Base-by-base conservation (phyloP, 2,329 filamentous ascomycete genomes). In the Hypocreales sp. region DNA sequence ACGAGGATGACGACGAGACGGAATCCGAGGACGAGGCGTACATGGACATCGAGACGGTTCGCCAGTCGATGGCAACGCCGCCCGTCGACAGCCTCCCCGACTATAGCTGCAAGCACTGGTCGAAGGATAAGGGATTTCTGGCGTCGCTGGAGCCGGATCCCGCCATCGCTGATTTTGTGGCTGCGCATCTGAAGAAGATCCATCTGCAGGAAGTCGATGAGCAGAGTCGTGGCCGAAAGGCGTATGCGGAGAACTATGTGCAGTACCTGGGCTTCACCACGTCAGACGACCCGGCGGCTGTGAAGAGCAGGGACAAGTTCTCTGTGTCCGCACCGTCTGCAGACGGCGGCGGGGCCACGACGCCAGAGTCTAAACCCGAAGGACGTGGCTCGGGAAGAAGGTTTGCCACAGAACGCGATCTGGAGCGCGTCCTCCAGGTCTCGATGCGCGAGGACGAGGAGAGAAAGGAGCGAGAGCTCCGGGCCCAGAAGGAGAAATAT, bases 371-470 rank as follows among this genome's bases (percentile, higher is more conserved):
- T 3, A 69, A 64, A 34, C 58, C 62, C 1, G 72, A 79, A 45
- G 60, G 65, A 5, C 56, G 68, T 34, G 56, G 67, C 16, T 41
- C 55, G 16, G 47, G 65, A 29, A 65, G 64, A 32, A 58, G 71
- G 30, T 79, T 72, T 45, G 73, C 69, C 10, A 79, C 75, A 11
- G 79, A 86, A 42, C 69, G 78, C 27, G 79, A 86, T 33, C 50
- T 84, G 6, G 73, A 84, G 45, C 64, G 71, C 20, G 75, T 79
- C 6, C 53, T 86, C 25, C 70, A 79, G 43, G 73, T 79, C 39
- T 84, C 79, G 0, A 67, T 75, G 41, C 64, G 67, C 14, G 73
- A 78, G 37, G 76, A 80, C 32, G 73, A 76, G 35, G 78, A 82
- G 41, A 64, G 70, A 19, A 64, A 70, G 32, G 77, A 82, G 37